These are phyloP conservation scores for Pseudonitzschia delicatissima DNA, from an alignment of 108 stramenopile species.

Conservation along the genomic window DNA sequence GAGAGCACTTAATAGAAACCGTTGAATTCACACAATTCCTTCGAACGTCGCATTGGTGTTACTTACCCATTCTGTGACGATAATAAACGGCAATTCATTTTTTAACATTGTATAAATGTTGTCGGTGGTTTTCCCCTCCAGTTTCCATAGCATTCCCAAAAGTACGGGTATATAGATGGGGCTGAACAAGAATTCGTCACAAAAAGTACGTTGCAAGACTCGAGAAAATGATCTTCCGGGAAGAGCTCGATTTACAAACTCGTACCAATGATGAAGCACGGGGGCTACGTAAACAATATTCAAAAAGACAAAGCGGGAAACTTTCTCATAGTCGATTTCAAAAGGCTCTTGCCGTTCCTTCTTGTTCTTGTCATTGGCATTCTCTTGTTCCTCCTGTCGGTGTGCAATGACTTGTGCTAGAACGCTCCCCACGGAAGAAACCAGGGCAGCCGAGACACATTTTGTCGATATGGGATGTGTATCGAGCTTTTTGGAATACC, in stretches of 20 bases:
- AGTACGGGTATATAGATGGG: slow-evolving; percentile 75
- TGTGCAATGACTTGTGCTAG: slow-evolving; percentile 24
- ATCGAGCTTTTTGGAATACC: slow-evolving; percentile 74
- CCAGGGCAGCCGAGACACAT: slow-evolving; percentile 61
- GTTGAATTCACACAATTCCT: no score
- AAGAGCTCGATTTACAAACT: slow-evolving; percentile 36
- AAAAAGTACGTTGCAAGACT: slow-evolving; percentile 53
- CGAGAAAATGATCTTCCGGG: slow-evolving; percentile 46
- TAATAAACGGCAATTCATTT: slow-evolving; percentile 19
- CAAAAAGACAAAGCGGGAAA: slow-evolving; percentile 65
- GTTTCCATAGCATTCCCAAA: slow-evolving; percentile 54
- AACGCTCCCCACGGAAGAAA: slow-evolving; percentile 61
- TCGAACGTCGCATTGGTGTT: no score
- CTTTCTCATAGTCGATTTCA: slow-evolving; percentile 41
- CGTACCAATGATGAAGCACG: slow-evolving; percentile 79
- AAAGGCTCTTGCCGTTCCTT: slow-evolving; percentile 5
- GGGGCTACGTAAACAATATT: slow-evolving; percentile 74
- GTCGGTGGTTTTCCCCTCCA: slow-evolving; percentile 48
- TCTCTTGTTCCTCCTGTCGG: slow-evolving; percentile 2
- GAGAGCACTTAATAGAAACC: no score
- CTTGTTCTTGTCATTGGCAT: neutral
- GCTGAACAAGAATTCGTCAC: slow-evolving; percentile 75
- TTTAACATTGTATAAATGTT: slow-evolving; percentile 21
- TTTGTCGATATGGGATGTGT: slow-evolving; percentile 76
- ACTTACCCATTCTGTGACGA: slow-evolving; percentile 35